Conservation (phyloP, 108 stramenopile genomes). For the Skeletonema costatum region DNA sequence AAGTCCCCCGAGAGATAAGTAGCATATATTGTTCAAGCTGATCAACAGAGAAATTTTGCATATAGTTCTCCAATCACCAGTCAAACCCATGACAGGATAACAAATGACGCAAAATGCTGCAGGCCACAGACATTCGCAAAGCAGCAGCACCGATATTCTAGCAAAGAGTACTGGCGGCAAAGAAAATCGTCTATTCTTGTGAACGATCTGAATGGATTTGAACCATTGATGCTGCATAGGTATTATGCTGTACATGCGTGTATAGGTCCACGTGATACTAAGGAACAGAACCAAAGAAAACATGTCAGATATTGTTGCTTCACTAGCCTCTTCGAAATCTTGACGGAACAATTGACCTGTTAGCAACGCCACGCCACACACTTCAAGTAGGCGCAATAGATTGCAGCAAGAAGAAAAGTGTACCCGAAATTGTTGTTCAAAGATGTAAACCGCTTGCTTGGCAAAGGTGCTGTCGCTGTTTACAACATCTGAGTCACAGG, state of each 20-base stretch:
- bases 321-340: neutral
- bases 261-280: neutral
- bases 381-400: conserved; percentile 17
- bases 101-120: conserved; percentile 9
- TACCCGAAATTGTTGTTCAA: neutral
- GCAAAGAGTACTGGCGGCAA: conserved; percentile 9
- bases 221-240: conserved; percentile 20
- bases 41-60: conserved; percentile 8
- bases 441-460: neutral
- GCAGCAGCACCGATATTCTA: neutral
- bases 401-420: conserved; percentile 5
- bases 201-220: neutral
- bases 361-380: conserved; percentile 17
- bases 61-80: neutral
- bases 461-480: neutral
- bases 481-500: neutral
- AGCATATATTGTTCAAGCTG: conserved; percentile 15
- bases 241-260: conserved; percentile 2
- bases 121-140: conserved; percentile 8
- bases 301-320: neutral
- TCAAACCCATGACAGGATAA: conserved; percentile 12
- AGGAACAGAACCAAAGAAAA: neutral
- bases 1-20: conserved; percentile 7
- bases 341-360: conserved; percentile 13
- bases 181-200: conserved; percentile 19